These are phyloP conservation scores for Clarkia xantiana DNA, from an alignment of 345 rosid species.

Conservation along the genomic window DNA sequence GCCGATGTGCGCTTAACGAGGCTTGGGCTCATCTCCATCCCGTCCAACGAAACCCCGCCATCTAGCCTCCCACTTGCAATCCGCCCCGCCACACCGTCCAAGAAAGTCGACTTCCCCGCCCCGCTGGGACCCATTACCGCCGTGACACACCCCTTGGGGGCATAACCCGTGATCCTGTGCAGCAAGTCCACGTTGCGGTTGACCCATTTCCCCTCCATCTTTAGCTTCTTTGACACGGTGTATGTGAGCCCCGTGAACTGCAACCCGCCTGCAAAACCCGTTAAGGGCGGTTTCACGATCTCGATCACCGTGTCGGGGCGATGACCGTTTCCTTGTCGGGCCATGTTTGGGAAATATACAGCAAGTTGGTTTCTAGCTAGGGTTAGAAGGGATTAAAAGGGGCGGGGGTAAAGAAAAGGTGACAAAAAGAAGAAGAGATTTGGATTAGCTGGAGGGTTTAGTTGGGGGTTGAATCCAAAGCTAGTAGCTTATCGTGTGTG, in stretches of 20 bases:
- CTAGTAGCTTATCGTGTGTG: constrained; percentile 3
- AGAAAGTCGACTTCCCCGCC: constrained; percentile 52
- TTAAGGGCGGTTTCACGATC: constrained; percentile 15
- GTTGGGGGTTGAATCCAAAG: constrained; percentile 21
- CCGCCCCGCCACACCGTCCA: constrained; percentile 48
- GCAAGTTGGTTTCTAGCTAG: not conserved
- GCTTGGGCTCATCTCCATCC: constrained; percentile 31
- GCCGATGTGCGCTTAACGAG: constrained; percentile 54
- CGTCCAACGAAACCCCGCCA: constrained; percentile 43
- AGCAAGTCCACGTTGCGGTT: constrained; percentile 37
- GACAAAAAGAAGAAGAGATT: not conserved
- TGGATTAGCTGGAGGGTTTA: constrained; percentile 14
- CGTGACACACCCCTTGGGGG: constrained; percentile 50
- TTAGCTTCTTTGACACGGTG: constrained; percentile 27
- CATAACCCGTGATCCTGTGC: constrained; percentile 42
- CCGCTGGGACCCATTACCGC: constrained; percentile 73
- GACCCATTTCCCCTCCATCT: constrained; percentile 32
- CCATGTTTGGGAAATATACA: not conserved
- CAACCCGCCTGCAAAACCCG: constrained; percentile 33
- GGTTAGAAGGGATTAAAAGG: constrained; percentile 10
- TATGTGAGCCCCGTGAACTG: constrained; percentile 39
- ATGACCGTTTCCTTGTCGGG: constrained; percentile 8
- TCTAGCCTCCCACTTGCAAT: constrained; percentile 50
- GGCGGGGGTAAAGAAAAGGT: not conserved
- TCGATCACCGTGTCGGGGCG: constrained; percentile 23